phyloP scores from a whole-genome alignment of 2,329 filamentous ascomycete species.

The Neofusicoccum laricinum region DNA sequence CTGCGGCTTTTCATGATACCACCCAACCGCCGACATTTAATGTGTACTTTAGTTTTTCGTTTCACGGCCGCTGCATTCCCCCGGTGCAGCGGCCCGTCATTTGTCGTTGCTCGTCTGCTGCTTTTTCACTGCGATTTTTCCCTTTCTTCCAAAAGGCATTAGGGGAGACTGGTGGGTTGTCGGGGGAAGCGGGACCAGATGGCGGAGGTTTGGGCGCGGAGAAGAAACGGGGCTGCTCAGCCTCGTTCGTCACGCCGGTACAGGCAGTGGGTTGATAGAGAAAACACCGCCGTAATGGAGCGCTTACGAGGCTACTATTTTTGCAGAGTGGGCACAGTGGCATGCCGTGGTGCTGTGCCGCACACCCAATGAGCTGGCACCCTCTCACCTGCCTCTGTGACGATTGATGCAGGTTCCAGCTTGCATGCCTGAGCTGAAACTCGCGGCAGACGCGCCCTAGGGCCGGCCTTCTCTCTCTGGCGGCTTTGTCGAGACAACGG shows the following conservation, averaged over 20 bases:
- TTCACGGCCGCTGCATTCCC: neutral
- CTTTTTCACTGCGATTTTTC: neutral
- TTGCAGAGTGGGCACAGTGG: neutral
- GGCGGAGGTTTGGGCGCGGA: neutral
- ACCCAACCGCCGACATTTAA: constrained; percentile 15
- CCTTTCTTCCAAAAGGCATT: neutral
- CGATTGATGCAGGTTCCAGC: neutral
- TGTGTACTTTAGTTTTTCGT: constrained; percentile 15
- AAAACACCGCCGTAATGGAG: neutral
- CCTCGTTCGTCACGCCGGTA: neutral
- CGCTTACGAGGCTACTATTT: constrained; percentile 8
- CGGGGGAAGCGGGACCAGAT: neutral
- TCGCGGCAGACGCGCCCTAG: neutral
- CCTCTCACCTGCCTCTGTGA: neutral
- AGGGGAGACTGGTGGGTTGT: neutral
- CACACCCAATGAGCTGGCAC: neutral
- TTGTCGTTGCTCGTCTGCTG: constrained; percentile 2
- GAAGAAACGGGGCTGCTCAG: neutral
- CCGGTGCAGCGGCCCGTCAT: neutral
- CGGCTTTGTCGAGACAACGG: neutral
- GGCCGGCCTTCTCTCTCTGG: neutral
- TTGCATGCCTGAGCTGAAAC: neutral
- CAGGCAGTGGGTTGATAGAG: neutral
- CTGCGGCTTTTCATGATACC: constrained; percentile 13
- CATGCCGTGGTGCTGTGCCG: neutral